A percentile compares a stretch with the other conserved stretches of the same genome.
Conservation (phyloP, 2,329 filamentous ascomycete species). For the Cladophialophora exuberans region DNA sequence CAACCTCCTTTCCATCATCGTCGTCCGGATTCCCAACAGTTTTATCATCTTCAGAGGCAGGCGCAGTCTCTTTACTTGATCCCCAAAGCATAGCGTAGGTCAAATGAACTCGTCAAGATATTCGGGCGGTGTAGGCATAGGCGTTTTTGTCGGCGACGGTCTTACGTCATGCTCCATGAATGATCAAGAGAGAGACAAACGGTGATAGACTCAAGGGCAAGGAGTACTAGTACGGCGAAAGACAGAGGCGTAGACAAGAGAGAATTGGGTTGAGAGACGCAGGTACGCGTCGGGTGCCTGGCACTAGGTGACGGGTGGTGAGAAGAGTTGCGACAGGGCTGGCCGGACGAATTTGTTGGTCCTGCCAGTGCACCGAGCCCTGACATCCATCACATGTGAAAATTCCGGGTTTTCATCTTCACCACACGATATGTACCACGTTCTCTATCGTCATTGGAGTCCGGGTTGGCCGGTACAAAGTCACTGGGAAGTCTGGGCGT, state of each 20-base stretch:
- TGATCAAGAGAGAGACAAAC: constrained; percentile 3
- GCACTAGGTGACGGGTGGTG: constrained; percentile 6
- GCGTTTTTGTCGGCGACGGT: constrained; percentile 5
- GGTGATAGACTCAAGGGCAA: not conserved
- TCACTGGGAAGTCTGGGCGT: not conserved
- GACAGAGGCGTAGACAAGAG: constrained; percentile 1
- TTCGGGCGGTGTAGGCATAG: constrained; percentile 17
- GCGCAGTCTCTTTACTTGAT: constrained; percentile 15
- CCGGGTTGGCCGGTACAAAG: not conserved
- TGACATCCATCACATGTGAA: constrained; percentile 5
- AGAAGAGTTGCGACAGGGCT: not conserved
- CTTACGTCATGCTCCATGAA: constrained; percentile 27
- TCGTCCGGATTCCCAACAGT: constrained; percentile 11
- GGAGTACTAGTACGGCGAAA: not conserved
- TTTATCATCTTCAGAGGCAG: constrained; percentile 11
- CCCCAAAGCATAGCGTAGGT: constrained; percentile 22
- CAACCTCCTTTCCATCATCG: constrained; percentile 12
- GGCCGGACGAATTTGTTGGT: not conserved
- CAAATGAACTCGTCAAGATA: not conserved
- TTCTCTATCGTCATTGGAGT: constrained; percentile 3
- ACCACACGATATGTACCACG: not conserved
- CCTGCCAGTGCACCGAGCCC: not conserved
- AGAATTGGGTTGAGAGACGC: constrained; percentile 22
- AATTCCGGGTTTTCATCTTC: not conserved
- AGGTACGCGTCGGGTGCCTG: constrained; percentile 31